phyloP scores from a whole-genome alignment of 371 early-diverging fungal genomes.

The Syncephalastrum sp. region DNA sequence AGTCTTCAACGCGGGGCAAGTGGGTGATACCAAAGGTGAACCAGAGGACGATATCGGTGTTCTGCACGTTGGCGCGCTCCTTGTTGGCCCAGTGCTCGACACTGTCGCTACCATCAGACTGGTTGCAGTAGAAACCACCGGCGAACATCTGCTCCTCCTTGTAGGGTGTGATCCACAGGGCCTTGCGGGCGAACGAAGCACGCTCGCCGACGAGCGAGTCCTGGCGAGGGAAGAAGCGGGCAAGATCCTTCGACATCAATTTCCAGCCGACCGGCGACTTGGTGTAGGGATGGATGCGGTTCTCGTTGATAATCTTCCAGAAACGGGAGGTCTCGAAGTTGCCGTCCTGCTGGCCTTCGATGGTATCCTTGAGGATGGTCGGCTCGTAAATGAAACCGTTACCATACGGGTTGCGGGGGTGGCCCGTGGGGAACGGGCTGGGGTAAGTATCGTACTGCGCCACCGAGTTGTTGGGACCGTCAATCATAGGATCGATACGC shows the following conservation, averaged over 20 bases:
- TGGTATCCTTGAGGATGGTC: conserved; percentile 38
- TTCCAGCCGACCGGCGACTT: conserved; percentile 49
- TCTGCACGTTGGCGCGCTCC: conserved; percentile 25
- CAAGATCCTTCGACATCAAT: conserved; percentile 30
- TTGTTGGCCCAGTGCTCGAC: conserved; percentile 38
- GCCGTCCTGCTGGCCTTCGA: conserved; percentile 31
- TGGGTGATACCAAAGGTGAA: conserved; percentile 55
- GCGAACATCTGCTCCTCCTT: conserved; percentile 51
- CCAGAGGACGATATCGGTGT: conserved; percentile 53
- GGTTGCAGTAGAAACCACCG: conserved; percentile 56
- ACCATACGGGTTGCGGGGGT: conserved; percentile 43
- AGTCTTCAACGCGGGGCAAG: conserved; percentile 53
- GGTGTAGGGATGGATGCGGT: conserved; percentile 43
- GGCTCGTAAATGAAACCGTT: conserved; percentile 38
- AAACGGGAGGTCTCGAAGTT: conserved; percentile 36
- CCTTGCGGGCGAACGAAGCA: conserved; percentile 51
- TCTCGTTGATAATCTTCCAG: conserved; percentile 52
- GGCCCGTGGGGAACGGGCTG: conserved; percentile 43
- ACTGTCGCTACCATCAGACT: conserved; percentile 38
- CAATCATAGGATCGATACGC: conserved; percentile 57
- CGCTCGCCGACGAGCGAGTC: conserved; percentile 49
- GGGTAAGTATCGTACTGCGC: conserved; percentile 35
- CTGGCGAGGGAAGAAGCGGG: conserved; percentile 39
- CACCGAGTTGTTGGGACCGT: conserved; percentile 46
- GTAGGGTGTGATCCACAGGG: conserved; percentile 55